These are phyloP conservation scores for Scenedesmus sp. DNA, from an alignment of 163 green algal genomes.

Conservation along the genomic window DNA sequence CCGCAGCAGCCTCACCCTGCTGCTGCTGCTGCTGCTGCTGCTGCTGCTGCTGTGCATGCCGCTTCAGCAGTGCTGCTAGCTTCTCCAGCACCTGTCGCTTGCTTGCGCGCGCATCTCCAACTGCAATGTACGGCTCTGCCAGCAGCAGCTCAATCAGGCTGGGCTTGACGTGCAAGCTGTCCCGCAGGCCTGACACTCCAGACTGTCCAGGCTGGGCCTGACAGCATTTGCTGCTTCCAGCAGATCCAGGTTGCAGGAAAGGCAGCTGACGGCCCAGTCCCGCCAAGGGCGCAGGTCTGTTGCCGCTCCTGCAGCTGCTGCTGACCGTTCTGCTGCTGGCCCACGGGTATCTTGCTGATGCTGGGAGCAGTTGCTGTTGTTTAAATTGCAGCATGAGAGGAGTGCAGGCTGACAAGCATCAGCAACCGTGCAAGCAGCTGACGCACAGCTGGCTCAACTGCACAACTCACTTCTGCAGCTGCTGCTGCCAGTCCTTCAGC, in stretches of 20 bases:
- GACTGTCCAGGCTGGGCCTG: slow-evolving; percentile 14
- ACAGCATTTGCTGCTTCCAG: slow-evolving; percentile 33
- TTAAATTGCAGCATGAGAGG: not conserved
- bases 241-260: slow-evolving; percentile 15
- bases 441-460: not conserved
- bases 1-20: not conserved
- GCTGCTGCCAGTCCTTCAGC: not conserved
- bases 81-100: slow-evolving; percentile 30
- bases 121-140: slow-evolving; percentile 15
- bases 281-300: slow-evolving; percentile 7
- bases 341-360: not conserved
- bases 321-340: not conserved
- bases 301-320: not conserved
- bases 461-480: not conserved
- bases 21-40: not conserved
- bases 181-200: not conserved
- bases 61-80: slow-evolving; percentile 24
- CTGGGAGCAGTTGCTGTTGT: not conserved
- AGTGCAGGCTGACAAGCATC: slow-evolving; percentile 34
- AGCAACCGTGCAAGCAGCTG: slow-evolving; percentile 23
- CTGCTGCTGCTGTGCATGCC: slow-evolving; percentile 7
- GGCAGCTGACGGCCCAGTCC: slow-evolving; percentile 19
- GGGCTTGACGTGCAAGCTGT: not conserved
- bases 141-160: slow-evolving; percentile 37
- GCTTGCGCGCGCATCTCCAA: slow-evolving; percentile 17